Evolutionary conservation across 257 asterid genomes (phyloP), one percentile per base, ranked within the genome.

Genomic region (Nicotiana otophora): DNA sequence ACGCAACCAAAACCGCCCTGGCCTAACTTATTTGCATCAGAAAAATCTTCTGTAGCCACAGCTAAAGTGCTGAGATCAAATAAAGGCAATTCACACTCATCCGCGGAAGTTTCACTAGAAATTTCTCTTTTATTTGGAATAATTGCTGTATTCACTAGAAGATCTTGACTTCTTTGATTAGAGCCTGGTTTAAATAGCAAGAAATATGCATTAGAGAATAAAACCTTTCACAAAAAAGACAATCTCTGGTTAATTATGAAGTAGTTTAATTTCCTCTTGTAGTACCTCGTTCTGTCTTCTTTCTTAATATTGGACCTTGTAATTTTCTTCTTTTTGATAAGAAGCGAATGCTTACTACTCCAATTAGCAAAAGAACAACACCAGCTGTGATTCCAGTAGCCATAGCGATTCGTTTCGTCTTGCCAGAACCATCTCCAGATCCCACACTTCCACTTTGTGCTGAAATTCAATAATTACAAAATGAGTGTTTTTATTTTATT

Each of bases 141-240:
- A 54, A 89, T 77, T 15, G 87, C 88, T 31, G 88, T 82, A 60
- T 84, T 91, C 68, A 84, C 12, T 55, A 91, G 75, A 65, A 85
- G 82, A 83, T 93, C 93, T 69, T 84, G 89, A 23, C 96, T 93
- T 86, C 92, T 90, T 72, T 92, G 94, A 55, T 87, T 81, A 11
- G 88, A 30, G 75, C 87, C 95, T 92, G 80, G 10, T 60, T 42
- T 74, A 9, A 30, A 54, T 69, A 42, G 68, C 54, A 12, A n/a
- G 36, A 51, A 14, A 34, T 60, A n/a, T 10, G 42, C 17, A 84
- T 16, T 65, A 48, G 54, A 58, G 11, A 15, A 31, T 9, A 23
- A 51, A 46, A 5, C 46, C 48, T 30, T 65, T 65, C 42, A 30
- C 20, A 30, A 30, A 12, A 42, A 42, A 30, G 20, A 65, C 72